These are phyloP conservation scores for Starmerella bacillaris DNA, from an alignment of 805 yeast genomes.

Conservation along the genomic window DNA sequence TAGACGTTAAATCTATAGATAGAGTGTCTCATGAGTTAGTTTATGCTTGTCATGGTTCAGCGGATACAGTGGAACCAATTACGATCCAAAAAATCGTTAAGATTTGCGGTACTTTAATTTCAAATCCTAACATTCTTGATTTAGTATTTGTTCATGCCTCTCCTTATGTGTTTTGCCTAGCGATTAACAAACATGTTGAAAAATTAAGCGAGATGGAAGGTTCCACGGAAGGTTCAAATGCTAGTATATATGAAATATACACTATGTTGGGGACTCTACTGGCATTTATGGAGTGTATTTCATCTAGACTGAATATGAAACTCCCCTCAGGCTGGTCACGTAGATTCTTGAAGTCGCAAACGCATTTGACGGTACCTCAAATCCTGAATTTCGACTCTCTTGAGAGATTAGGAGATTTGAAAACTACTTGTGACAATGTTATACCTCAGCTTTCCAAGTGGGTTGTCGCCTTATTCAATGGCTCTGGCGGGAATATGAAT, in stretches of 20 bases:
- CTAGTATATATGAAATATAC: too few relatives aligned
- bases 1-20: too few relatives aligned
- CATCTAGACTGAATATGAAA: too few relatives aligned
- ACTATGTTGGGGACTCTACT: too few relatives aligned
- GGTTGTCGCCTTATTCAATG: slow-evolving; percentile 66
- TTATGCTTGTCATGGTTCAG: not conserved
- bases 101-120: slow-evolving; percentile 33
- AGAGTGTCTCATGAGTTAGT: not conserved
- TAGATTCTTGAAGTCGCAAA: too few relatives aligned
- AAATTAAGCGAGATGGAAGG: too few relatives aligned
- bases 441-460: slow-evolving; percentile 29
- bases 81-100: slow-evolving; percentile 8
- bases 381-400: too few relatives aligned
- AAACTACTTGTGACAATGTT: not conserved
- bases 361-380: too few relatives aligned
- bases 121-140: slow-evolving; percentile 29
- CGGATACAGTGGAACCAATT: slow-evolving; percentile 1
- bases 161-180: slow-evolving; percentile 28
- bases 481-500: slow-evolving; percentile 41
- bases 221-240: too few relatives aligned
- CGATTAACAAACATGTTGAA: slow-evolving; percentile 29
- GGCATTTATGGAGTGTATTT: too few relatives aligned
- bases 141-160: slow-evolving; percentile 29
- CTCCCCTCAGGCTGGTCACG: too few relatives aligned
- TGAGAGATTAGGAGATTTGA: too few relatives aligned